Conservation (phyloP, 441 rosid species). For the Populus hybrid region DNA sequence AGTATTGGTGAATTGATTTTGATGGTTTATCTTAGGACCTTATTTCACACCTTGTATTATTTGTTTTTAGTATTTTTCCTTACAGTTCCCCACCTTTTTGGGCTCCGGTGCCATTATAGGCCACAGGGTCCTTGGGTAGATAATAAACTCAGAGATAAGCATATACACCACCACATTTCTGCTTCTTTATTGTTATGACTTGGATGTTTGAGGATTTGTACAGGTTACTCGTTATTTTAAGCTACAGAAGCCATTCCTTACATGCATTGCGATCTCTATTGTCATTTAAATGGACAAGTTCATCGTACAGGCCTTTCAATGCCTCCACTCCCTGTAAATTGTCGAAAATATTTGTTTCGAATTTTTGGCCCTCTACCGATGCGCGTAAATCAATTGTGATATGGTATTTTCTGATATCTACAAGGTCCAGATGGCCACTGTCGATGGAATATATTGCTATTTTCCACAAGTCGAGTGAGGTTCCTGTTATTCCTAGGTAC, state of each 20-base stretch:
- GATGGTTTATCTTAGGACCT: slow-evolving; percentile 23
- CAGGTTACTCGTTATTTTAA: slow-evolving; percentile 7
- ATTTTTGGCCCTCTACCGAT: too few relatives aligned
- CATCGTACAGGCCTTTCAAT: not conserved
- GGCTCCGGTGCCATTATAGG: slow-evolving; percentile 6
- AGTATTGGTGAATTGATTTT: slow-evolving; percentile 25
- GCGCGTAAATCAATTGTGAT: too few relatives aligned
- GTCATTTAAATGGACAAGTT: too few relatives aligned
- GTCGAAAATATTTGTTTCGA: not conserved
- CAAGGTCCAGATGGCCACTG: not conserved
- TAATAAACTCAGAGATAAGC: slow-evolving; percentile 24
- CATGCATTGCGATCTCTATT: not conserved
- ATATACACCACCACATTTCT: slow-evolving; percentile 5
- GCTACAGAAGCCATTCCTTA: not conserved
- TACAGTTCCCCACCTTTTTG: slow-evolving; percentile 7
- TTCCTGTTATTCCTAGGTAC: too few relatives aligned
- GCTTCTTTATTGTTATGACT: not conserved
- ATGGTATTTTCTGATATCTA: too few relatives aligned
- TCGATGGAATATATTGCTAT: too few relatives aligned
- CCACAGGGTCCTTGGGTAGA: slow-evolving; percentile 17
- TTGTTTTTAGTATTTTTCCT: not conserved
- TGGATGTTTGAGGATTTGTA: slow-evolving; percentile 4
- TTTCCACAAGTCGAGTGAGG: too few relatives aligned
- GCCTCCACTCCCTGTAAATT: not conserved
- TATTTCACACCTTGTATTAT: slow-evolving; percentile 7